These are phyloP conservation scores for Nicotiana obtusifolia DNA, from an alignment of 257 asterid genomes.

Conservation along the genomic window DNA sequence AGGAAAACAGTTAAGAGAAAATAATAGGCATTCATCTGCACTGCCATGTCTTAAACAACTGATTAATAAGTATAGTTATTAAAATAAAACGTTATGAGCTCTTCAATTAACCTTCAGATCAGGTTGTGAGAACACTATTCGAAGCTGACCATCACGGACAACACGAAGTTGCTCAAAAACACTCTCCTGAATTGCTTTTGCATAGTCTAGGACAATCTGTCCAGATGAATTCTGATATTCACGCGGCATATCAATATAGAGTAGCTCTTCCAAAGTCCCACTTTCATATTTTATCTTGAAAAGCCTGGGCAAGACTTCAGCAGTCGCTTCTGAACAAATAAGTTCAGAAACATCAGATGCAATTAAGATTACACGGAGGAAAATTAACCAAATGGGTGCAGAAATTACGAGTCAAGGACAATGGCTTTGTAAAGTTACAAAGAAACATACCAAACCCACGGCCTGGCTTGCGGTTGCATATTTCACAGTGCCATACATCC, in stretches of 20 bases:
- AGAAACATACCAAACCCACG: conserved; percentile 86
- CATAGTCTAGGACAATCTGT: conserved; percentile 87
- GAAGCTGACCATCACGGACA: conserved; percentile 98
- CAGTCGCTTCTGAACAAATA: conserved; percentile 83
- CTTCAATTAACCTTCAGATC: conserved; percentile 68
- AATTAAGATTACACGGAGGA: not conserved
- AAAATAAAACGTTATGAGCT: not conserved
- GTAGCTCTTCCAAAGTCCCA: conserved; percentile 88
- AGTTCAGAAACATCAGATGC: conserved; percentile 18
- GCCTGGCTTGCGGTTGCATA: conserved; percentile 95
- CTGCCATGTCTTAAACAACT: not conserved
- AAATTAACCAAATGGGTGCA: not conserved
- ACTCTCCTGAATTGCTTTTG: conserved; percentile 95
- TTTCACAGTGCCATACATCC: conserved; percentile 99
- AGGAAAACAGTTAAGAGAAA: not conserved
- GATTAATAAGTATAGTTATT: not conserved
- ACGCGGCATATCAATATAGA: conserved; percentile 90
- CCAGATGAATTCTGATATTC: conserved; percentile 92
- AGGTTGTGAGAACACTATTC: conserved; percentile 72
- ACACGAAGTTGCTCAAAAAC: conserved; percentile 95
- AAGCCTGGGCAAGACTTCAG: conserved; percentile 85
- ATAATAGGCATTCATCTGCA: conserved; percentile 7
- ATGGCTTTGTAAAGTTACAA: not conserved
- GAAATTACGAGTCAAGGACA: not conserved
- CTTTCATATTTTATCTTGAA: conserved; percentile 88